Evolutionary conservation across 1,284 basidiomycete genomes (phyloP), one percentile per base, ranked within the genome.

Genomic region (Coriolopsis trogii): DNA sequence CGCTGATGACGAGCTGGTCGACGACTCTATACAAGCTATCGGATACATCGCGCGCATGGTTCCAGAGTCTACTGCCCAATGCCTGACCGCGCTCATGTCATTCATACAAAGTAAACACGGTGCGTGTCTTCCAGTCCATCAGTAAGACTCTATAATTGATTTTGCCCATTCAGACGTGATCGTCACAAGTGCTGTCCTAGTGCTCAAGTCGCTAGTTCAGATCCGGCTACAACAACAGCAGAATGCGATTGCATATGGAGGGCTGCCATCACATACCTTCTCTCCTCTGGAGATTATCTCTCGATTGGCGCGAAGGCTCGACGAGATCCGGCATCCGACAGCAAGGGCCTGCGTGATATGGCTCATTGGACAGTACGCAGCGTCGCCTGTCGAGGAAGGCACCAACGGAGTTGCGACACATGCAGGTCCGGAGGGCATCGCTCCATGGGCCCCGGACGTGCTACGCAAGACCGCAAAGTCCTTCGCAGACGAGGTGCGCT

Each of bases 291-390:
- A 74, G 12, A 88, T 96, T 53, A 87, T 95, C 9, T 79, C 84
- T 0, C 81, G 85, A 28, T 81, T 97, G 5, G 88, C 90, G 0
- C 75, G 80, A 45, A 76, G 82, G 26, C 79, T 95, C 31, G 89
- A 92, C 48, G 85, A 85, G 44, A 91, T 98, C 42, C 79, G 74
- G 13, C 89, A 93, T 62, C 76, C 88, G 1, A 79, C 83, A 56
- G 93, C 95, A 0, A 75, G 91, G 21, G 91, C 93, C 0, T 94
- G 89, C 59, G 84, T 96, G 0, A 73, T 93, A 33, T 95, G 93
- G 93, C 80, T 97, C 0, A 92, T 93, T 0, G 95, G 95, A 0
- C 92, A 95, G 67, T 93, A 91, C 66, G 57, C 57, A 5, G 80
- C 89, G 3, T 74, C 74, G 7, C 61, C 68, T 16, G 67, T n/a